Evolutionary conservation across 306 rosid species (phyloP).

Genomic region (Psophocarpus tetragonolobus): DNA sequence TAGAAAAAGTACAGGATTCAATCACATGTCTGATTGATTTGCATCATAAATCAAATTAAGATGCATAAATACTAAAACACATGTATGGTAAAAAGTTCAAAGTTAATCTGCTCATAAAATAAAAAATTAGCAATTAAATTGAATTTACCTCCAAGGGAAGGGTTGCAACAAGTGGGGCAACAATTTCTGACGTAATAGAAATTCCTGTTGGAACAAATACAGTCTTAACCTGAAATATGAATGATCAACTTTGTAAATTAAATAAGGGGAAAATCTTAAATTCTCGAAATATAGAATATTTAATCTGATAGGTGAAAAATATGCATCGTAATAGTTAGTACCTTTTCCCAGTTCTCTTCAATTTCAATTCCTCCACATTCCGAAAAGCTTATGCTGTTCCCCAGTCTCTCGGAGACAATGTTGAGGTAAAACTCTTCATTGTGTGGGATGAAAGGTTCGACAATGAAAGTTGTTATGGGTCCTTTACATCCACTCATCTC

Average conservation of each 20-base stretch:
- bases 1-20: constrained; percentile 13
- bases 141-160: constrained; percentile 90
- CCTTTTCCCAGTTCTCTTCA: constrained; percentile 99
- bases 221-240: constrained; percentile 77
- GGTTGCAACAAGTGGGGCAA: constrained; percentile 90
- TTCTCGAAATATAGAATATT: neutral
- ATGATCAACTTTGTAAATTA: constrained; percentile 27
- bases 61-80: constrained; percentile 6
- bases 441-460: constrained; percentile 95
- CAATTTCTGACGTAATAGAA: constrained; percentile 63
- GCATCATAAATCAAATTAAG: constrained; percentile 9
- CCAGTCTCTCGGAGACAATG: constrained; percentile 90
- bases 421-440: constrained; percentile 91
- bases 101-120: constrained; percentile 4
- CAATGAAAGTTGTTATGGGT: constrained; percentile 95
- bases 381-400: constrained; percentile 89
- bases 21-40: constrained; percentile 1
- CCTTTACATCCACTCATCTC: constrained; percentile 96
- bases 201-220: constrained; percentile 78
- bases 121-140: neutral
- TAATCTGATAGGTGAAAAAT: neutral
- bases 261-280: neutral
- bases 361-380: constrained; percentile 98
- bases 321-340: constrained; percentile 42
- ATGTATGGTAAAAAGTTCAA: neutral